Conservation (phyloP, 2,329 filamentous ascomycete species). For the Spiromastix sp. region DNA sequence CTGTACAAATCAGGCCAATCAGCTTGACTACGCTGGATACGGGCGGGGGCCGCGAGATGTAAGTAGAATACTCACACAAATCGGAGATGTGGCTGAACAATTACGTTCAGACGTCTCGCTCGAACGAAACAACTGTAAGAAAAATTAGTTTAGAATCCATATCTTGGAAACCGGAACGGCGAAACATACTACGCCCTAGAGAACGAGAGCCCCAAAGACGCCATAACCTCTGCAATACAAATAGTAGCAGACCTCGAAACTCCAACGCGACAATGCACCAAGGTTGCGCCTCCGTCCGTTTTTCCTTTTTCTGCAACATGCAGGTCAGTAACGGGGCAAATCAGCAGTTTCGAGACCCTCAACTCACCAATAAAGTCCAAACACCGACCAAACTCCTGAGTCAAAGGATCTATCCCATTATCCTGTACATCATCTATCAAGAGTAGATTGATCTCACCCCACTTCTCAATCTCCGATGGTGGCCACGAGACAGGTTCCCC, state of each 20-base stretch:
- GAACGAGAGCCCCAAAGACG: conserved; percentile 65
- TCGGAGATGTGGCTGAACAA: conserved; percentile 90
- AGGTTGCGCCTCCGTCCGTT: conserved; percentile 65
- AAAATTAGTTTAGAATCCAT: conserved; percentile 4
- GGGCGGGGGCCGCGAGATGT: background rate
- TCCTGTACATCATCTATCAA: conserved; percentile 82
- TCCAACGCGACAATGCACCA: conserved; percentile 93
- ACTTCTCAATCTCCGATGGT: conserved; percentile 56
- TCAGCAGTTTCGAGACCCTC: background rate
- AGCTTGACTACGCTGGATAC: background rate
- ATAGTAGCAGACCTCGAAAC: conserved; percentile 94
- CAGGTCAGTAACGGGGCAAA: background rate
- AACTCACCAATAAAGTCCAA: conserved; percentile 82
- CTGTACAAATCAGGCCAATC: conserved; percentile 21
- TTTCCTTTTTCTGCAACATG: conserved; percentile 60
- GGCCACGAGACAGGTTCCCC: conserved; percentile 81
- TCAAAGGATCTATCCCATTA: conserved; percentile 90
- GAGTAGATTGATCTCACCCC: conserved; percentile 70
- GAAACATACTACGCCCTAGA: conserved; percentile 70
- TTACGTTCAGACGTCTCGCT: conserved; percentile 85
- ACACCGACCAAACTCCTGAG: conserved; percentile 73
- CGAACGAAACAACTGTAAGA: conserved; percentile 71
- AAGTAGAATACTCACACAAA: conserved; percentile 55
- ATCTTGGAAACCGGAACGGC: background rate
- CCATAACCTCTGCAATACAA: conserved; percentile 98